These are phyloP conservation scores for Graphilbum sp. DNA, from an alignment of 2,329 filamentous ascomycete species.

Conservation along the genomic window DNA sequence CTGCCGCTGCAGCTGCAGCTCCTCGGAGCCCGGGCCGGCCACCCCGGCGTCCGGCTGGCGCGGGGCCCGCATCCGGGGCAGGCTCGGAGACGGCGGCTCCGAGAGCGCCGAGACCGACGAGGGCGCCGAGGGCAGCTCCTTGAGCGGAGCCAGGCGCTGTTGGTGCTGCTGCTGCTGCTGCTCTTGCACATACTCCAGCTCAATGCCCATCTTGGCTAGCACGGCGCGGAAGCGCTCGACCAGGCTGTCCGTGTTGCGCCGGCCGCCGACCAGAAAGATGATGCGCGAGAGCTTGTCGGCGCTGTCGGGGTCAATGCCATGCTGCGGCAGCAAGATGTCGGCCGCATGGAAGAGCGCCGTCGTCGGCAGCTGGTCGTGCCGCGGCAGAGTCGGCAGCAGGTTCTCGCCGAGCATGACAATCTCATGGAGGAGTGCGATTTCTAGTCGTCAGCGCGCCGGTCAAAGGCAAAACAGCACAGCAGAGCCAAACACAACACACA, in stretches of 20 bases:
- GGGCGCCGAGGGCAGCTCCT: not conserved
- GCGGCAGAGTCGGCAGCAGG: slow-evolving; percentile 37
- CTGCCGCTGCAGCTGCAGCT: no score
- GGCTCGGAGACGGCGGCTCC: no score
- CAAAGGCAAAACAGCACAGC: no score
- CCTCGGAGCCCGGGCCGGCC: no score
- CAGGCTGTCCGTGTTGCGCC: slow-evolving; percentile 36
- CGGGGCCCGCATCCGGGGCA: no score
- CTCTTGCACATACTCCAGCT: slow-evolving; percentile 39
- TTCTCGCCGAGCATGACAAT: slow-evolving; percentile 59
- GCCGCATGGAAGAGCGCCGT: slow-evolving; percentile 71
- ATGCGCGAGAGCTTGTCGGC: slow-evolving; percentile 57
- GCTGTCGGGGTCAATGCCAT: slow-evolving; percentile 60
- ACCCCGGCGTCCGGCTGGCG: no score
- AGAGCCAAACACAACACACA: no score
- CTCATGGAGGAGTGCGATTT: slow-evolving; percentile 62
- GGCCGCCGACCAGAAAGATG: slow-evolving; percentile 61
- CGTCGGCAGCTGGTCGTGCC: slow-evolving; percentile 50
- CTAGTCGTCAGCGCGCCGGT: slow-evolving; percentile 31
- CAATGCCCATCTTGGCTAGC: slow-evolving; percentile 53
- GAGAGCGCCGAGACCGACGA: no score
- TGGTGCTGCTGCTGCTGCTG: not conserved
- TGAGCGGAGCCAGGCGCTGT: not conserved
- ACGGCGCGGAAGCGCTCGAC: slow-evolving; percentile 55
- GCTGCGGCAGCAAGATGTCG: slow-evolving; percentile 53